Evolutionary conservation across 352 stramenopile species (phyloP), one percentile per base, ranked within the genome.

Genomic region (Globisporangium radiosum): DNA sequence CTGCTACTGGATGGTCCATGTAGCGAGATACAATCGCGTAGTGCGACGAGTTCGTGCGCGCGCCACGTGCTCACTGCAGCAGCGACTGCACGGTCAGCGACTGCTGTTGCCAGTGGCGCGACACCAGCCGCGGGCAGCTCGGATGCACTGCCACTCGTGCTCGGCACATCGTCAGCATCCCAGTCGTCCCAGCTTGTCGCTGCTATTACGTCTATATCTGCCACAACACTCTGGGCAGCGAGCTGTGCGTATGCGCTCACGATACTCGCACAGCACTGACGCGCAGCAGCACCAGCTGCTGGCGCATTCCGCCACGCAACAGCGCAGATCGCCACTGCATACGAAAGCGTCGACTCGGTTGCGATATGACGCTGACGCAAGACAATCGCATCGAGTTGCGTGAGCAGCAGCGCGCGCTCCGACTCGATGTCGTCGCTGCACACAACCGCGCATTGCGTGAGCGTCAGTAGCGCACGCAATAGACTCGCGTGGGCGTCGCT

Each of bases 161-260:
- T 54, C 50, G 36, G 9, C 6, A 17, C 8, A 37, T 60, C 62
- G 19, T 75, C 65, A 51, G 67, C 60, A 52, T 81, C 73, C 73
- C 71, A 82, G 40, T 76, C 70, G n/a, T 75, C 61, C 73, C 73
- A 81, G 14, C 56, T 52, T 7, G 58, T 36, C 52, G 17, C 11
- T 49, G 25, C 7, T 54, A 33, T 60, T 15, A 11, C 19, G 13
- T 33, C 25, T 33, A 3, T 3, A 33, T 3, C 11, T 43, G 51
- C 7, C 38, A 11, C 40, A 15, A 42, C 25, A 2, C 25, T 33
- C 25, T 33, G 25, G 25, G 36, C n/a, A 17, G 17, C 17, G 36
- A 63, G 51, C n/a, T 44, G 43, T 5, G 43, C 25, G 19, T 58
- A 54, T 13, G 19, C 11, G 10, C 19, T 11, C 7, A 63, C 36